phyloP scores from a whole-genome alignment of 1,284 basidiomycete species.

The Amylostereum chailletii region DNA sequence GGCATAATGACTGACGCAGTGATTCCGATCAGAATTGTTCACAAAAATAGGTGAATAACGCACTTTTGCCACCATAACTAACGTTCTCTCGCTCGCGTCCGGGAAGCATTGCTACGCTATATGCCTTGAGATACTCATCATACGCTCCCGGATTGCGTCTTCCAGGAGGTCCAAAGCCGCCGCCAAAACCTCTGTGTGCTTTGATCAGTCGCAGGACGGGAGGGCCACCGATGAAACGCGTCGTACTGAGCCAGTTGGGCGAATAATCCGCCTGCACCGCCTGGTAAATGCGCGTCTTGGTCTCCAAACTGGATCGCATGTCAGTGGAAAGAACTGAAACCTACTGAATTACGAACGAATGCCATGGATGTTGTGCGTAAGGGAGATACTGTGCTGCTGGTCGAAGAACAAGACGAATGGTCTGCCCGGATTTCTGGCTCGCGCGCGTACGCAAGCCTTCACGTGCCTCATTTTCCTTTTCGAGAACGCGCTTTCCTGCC shows the following conservation, averaged over 20 bases:
- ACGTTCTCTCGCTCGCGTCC: slow-evolving; percentile 79
- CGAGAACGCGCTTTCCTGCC: background rate
- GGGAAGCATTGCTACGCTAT: slow-evolving; percentile 81
- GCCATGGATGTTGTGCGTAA: slow-evolving; percentile 34
- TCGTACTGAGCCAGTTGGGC: slow-evolving; percentile 54
- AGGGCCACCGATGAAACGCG: background rate
- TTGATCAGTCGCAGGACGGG: background rate
- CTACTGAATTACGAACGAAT: slow-evolving; percentile 37
- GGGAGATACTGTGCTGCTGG: background rate
- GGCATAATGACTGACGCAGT: slow-evolving; percentile 86
- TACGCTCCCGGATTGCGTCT: slow-evolving; percentile 56
- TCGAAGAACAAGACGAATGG: background rate
- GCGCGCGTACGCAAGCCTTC: slow-evolving; percentile 8
- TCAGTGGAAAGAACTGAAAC: background rate
- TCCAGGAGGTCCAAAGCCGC: slow-evolving; percentile 36
- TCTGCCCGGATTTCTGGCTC: background rate
- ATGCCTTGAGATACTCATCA: slow-evolving; percentile 79
- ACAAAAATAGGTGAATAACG: slow-evolving; percentile 27
- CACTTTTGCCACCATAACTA: slow-evolving; percentile 96
- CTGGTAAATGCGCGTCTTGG: slow-evolving; percentile 38
- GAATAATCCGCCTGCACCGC: slow-evolving; percentile 42
- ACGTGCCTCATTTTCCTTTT: background rate
- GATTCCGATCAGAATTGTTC: background rate
- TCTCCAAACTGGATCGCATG: slow-evolving; percentile 35
- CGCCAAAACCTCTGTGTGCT: slow-evolving; percentile 40